Conservation (phyloP, 805 yeast species). For the Metschnikowia anglica region DNA sequence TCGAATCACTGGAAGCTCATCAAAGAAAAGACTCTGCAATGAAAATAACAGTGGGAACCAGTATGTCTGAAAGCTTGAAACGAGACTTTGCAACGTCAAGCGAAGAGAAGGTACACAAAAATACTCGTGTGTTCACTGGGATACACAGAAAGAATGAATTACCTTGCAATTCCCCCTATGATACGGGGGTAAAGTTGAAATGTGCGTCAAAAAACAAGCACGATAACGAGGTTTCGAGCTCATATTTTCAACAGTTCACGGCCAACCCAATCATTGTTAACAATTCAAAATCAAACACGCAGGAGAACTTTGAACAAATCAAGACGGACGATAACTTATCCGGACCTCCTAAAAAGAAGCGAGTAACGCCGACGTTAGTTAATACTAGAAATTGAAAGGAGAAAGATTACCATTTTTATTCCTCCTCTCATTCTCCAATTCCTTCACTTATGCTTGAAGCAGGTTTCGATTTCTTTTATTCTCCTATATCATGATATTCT, state of each 20-base stretch:
- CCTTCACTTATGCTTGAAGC: too few relatives aligned
- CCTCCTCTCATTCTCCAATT: not conserved
- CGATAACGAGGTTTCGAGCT: conserved; percentile 3
- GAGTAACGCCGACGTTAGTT: conserved; percentile 36
- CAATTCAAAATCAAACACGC: not conserved
- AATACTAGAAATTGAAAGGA: not conserved
- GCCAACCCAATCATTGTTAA: conserved; percentile 9
- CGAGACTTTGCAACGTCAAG: too few relatives aligned
- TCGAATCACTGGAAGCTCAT: too few relatives aligned
- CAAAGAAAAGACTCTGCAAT: too few relatives aligned
- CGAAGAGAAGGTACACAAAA: too few relatives aligned
- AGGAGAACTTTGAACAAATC: not conserved
- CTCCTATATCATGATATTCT: too few relatives aligned
- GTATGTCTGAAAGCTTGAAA: too few relatives aligned
- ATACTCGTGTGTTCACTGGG: too few relatives aligned
- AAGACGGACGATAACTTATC: not conserved
- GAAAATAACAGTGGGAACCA: too few relatives aligned
- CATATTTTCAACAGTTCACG: conserved; percentile 15
- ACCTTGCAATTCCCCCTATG: not conserved
- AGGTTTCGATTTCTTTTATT: too few relatives aligned
- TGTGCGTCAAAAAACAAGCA: not conserved
- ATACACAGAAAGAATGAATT: too few relatives aligned
- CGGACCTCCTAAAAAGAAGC: conserved; percentile 25
- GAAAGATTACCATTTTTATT: not conserved
- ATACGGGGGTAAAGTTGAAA: not conserved